phyloP scores from a whole-genome alignment of 2,329 filamentous ascomycete genomes.

The Fusarium temperatum region DNA sequence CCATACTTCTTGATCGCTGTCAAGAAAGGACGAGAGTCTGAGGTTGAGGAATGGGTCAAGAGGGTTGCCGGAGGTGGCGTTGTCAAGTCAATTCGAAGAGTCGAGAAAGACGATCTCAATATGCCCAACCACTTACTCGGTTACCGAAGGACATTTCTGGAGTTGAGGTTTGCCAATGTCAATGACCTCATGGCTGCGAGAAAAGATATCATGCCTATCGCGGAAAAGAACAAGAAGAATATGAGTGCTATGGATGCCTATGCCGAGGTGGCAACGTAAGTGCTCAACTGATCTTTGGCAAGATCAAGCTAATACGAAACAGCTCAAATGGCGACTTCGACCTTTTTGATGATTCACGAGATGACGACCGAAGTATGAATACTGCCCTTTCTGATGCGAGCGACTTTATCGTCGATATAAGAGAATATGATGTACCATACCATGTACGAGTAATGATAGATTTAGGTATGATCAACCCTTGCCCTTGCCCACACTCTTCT shows the following conservation, averaged over 20 bases:
- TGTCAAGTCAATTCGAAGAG: constrained; percentile 77
- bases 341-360: constrained; percentile 89
- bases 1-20: constrained; percentile 95
- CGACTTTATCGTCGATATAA: constrained; percentile 97
- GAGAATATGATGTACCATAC: constrained; percentile 99
- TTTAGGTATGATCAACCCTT: constrained; percentile 64
- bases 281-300: constrained; percentile 23
- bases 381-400: constrained; percentile 84
- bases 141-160: constrained; percentile 86
- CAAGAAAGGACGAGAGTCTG: constrained; percentile 85
- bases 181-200: constrained; percentile 85
- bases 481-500: not conserved
- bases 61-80: constrained; percentile 80
- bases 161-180: constrained; percentile 89
- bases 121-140: constrained; percentile 97
- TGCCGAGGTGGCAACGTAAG: constrained; percentile 90
- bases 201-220: constrained; percentile 85
- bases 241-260: constrained; percentile 98
- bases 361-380: constrained; percentile 81
- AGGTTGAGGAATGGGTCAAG: constrained; percentile 96
- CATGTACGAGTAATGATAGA: constrained; percentile 99
- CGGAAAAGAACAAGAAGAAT: constrained; percentile 95
- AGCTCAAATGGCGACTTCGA: constrained; percentile 84
- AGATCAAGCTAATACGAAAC: constrained; percentile 24
- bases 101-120: constrained; percentile 92